phyloP scores from a whole-genome alignment of 1,139 yeast species.

The Hansenula anomala region DNA sequence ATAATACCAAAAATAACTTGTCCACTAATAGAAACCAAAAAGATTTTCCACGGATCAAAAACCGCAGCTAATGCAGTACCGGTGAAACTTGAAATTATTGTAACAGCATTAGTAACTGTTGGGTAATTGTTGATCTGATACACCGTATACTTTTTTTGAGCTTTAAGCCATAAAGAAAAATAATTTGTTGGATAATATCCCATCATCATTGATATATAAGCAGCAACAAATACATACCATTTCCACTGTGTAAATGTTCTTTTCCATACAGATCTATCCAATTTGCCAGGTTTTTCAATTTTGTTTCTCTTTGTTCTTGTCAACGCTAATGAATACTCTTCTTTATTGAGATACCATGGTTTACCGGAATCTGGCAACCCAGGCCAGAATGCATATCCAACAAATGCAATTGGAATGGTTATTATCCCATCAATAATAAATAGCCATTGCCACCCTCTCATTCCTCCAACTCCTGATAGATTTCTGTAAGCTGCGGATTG shows the following conservation, averaged over 20 bases:
- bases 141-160: conserved; percentile 24
- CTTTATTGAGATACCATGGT: conserved; percentile 4
- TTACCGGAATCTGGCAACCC: conserved; percentile 39
- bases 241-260: conserved; percentile 1
- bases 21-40: neutral
- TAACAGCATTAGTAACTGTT: conserved; percentile 40
- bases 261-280: conserved; percentile 1
- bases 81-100: conserved; percentile 35
- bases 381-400: conserved; percentile 41
- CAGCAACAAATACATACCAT: neutral
- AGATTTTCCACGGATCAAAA: conserved; percentile 1
- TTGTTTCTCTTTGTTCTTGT: conserved; percentile 5
- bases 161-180: conserved; percentile 23
- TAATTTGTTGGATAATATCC: neutral
- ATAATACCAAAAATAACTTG: neutral
- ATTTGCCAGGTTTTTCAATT: conserved; percentile 4
- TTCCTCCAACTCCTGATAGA: conserved; percentile 38
- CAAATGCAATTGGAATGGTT: conserved; percentile 36
- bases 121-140: conserved; percentile 40
- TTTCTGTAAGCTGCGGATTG: conserved; percentile 47
- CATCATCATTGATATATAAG: neutral
- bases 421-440: conserved; percentile 34
- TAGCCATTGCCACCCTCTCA: conserved; percentile 53
- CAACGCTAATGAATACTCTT: conserved; percentile 3
- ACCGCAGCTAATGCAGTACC: conserved; percentile 1